phyloP scores from a whole-genome alignment of 116 monocot species.

The Cymodocea nodosa region DNA sequence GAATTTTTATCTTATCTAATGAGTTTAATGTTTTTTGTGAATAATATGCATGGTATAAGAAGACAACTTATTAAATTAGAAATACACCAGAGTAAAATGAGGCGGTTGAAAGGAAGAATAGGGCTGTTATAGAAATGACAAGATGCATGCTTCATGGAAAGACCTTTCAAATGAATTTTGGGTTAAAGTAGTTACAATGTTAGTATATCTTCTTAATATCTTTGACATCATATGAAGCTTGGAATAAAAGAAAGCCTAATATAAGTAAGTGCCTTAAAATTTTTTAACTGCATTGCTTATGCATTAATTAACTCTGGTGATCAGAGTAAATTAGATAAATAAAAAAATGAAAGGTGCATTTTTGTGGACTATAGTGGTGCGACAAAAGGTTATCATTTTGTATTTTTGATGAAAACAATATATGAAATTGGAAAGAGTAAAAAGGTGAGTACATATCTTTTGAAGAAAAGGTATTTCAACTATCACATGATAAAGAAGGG shows the following conservation, averaged over 20 bases:
- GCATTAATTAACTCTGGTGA: background rate
- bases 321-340: background rate
- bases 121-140: slow-evolving; percentile 7
- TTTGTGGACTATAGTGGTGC: slow-evolving; percentile 5
- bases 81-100: slow-evolving; percentile 7
- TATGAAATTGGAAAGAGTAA: too few relatives aligned
- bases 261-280: background rate
- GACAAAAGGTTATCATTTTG: slow-evolving; percentile 12
- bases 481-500: background rate
- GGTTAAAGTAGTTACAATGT: background rate
- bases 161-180: slow-evolving; percentile 8
- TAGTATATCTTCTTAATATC: slow-evolving; percentile 7
- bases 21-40: slow-evolving; percentile 11
- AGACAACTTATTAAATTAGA: slow-evolving; percentile 1
- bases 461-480: background rate
- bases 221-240: slow-evolving; percentile 10
- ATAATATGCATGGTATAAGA: slow-evolving; percentile 1
- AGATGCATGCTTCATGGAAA: slow-evolving; percentile 8
- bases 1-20: slow-evolving; percentile 16
- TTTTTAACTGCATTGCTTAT: slow-evolving; percentile 8
- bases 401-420: slow-evolving; percentile 13
- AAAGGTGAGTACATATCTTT: background rate
- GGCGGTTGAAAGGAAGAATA: slow-evolving; percentile 6
- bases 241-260: background rate
- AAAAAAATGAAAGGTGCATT: slow-evolving; percentile 6